phyloP scores from a whole-genome alignment of 495 filamentous ascomycete genomes.

The Xylaria scruposa region DNA sequence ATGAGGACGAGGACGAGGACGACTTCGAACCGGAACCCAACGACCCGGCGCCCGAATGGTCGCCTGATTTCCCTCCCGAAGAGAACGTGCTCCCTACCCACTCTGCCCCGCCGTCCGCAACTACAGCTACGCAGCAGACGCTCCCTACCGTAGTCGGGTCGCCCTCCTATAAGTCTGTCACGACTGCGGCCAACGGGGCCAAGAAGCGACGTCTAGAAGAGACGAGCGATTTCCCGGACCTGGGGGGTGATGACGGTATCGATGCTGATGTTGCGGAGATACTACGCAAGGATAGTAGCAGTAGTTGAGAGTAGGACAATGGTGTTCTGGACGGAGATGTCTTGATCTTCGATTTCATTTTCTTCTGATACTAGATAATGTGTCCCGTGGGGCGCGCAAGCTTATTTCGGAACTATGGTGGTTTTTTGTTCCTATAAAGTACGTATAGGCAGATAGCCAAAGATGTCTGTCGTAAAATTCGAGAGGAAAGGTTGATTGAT shows the following conservation, averaged over 20 bases:
- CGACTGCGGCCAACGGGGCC: constrained; percentile 51
- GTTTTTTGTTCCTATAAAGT: not conserved
- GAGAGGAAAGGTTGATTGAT: not conserved
- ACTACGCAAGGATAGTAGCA: constrained; percentile 60
- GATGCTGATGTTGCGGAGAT: constrained; percentile 87
- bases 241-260: constrained; percentile 73
- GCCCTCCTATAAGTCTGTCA: constrained; percentile 52
- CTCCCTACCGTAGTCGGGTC: constrained; percentile 56
- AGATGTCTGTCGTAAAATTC: not conserved
- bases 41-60: constrained; percentile 35
- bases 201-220: constrained; percentile 80
- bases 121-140: constrained; percentile 48
- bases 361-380: constrained; percentile 1
- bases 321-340: not conserved
- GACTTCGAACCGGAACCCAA: constrained; percentile 25
- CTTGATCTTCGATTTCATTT: not conserved
- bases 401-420: not conserved
- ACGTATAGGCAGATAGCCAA: too few relatives aligned
- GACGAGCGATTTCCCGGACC: constrained; percentile 70
- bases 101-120: constrained; percentile 43
- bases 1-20: constrained; percentile 25
- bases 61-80: constrained; percentile 34
- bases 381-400: not conserved
- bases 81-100: constrained; percentile 45
- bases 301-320: not conserved